Evolutionary conservation across 1,284 basidiomycete genomes (phyloP), one percentile per base, ranked within the genome.

Genomic region (Moesziomyces parantarcticus): DNA sequence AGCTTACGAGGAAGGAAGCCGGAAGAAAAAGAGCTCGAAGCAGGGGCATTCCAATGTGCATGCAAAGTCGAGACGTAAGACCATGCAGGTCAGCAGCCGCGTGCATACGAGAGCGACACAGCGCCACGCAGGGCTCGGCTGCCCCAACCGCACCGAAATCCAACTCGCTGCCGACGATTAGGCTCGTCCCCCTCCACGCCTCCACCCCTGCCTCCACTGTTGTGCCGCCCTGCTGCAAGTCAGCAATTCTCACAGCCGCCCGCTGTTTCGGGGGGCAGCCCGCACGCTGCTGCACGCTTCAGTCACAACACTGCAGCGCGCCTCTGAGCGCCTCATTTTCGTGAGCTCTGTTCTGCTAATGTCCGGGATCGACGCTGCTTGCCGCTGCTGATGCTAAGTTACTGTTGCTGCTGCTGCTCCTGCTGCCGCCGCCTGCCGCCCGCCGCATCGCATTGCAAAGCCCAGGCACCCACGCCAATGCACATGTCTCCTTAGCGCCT

Each of bases 351-450:
- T 29, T 49, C 20, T 23, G 45, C 39, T 57, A 57, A 57, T 57
- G 40, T 57, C 54, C 47, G 54, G 43, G 54, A 57, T 57, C 54
- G 54, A 57, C 53, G n/a, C 45, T 29, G 49, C 49, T 29, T 21
- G 36, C n/a, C n/a, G n/a, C n/a, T n/a, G n/a, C n/a, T n/a, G n/a
- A n/a, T n/a, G n/a, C n/a, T n/a, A n/a, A n/a, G n/a, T n/a, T n/a
- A n/a, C n/a, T n/a, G n/a, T n/a, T n/a, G n/a, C n/a, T n/a, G n/a
- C n/a, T n/a, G n/a, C n/a, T n/a, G n/a, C n/a, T n/a, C n/a, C n/a
- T n/a, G n/a, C 29, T 36, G 32, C 32, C 52, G 43, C 41, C 36
- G 43, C 36, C n/a, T 26, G 11, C n/a, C 21, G 26, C 22, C n/a
- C 36, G 44, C 13, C 20, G 20, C 23, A 39, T 21, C 22, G 20